A percentile compares a stretch with the other conserved stretches of the same genome.
Evolutionary conservation across 1,139 yeast genomes (phyloP).

Genomic region (Candida neerlandica): DNA sequence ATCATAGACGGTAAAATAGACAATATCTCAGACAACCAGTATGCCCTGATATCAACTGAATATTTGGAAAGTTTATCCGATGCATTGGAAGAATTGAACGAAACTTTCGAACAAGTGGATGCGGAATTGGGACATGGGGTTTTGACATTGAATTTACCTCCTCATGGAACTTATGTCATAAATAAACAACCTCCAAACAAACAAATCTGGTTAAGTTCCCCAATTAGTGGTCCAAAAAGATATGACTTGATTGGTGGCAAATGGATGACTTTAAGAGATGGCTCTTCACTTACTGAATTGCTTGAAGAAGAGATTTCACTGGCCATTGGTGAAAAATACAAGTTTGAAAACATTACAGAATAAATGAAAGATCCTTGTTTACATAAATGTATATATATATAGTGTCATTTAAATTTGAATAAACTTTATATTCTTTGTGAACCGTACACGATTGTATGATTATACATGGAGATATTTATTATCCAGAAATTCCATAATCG

Average conservation of each 20-base stretch:
- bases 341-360: slow-evolving; percentile 26
- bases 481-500: too few species aligned
- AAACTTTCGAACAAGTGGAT: slow-evolving; percentile 61
- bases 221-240: slow-evolving; percentile 86
- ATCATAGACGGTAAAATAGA: slow-evolving; percentile 53
- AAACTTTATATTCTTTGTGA: too few species aligned
- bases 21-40: slow-evolving; percentile 48
- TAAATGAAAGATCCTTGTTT: slow-evolving; percentile 11
- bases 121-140: slow-evolving; percentile 87
- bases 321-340: slow-evolving; percentile 35
- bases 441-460: too few species aligned
- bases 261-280: slow-evolving; percentile 68
- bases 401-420: background rate
- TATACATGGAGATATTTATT: too few species aligned
- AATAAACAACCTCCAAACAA: slow-evolving; percentile 94
- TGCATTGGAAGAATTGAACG: slow-evolving; percentile 64
- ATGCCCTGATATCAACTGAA: slow-evolving; percentile 59
- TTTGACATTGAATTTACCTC: slow-evolving; percentile 65
- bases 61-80: slow-evolving; percentile 68
- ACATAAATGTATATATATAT: background rate
- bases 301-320: slow-evolving; percentile 49
- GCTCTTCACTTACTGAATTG: slow-evolving; percentile 47
- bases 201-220: slow-evolving; percentile 92
- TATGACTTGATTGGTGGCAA: slow-evolving; percentile 57
- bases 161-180: slow-evolving; percentile 79